Percentiles rank a stretch among this genome's conserved stretches.
Evolutionary conservation across 257 asterid species (phyloP).

Genomic region (Paulownia fortunei): DNA sequence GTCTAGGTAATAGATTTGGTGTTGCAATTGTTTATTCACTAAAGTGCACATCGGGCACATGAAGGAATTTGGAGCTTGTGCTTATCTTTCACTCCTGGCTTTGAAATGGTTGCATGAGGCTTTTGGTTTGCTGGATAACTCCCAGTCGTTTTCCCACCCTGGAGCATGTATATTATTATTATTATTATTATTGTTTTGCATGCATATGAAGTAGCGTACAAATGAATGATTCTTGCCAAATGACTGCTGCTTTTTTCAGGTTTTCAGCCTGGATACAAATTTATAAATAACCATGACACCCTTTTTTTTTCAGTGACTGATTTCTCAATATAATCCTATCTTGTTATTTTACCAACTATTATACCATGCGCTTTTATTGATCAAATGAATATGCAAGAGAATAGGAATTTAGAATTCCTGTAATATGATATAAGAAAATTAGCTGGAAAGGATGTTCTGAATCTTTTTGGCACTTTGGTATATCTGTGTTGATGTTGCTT

Average conservation of each 20-base stretch:
- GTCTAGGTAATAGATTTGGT: not conserved
- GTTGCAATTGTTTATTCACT: not conserved
- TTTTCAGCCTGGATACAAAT: not conserved
- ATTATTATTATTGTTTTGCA: not conserved
- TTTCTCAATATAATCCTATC: not conserved
- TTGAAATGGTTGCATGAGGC: slow-evolving; percentile 19
- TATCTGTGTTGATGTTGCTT: not conserved
- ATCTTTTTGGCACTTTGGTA: not conserved
- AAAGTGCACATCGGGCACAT: not conserved
- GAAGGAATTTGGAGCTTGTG: not conserved
- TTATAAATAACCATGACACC: not conserved
- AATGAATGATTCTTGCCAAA: not conserved
- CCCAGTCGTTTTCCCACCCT: not conserved
- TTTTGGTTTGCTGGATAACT: not conserved
- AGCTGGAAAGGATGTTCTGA: slow-evolving; percentile 18
- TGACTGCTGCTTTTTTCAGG: not conserved
- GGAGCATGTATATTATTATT: not conserved
- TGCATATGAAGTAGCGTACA: not conserved
- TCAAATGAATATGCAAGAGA: slow-evolving; percentile 10
- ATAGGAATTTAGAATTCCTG: slow-evolving; percentile 1
- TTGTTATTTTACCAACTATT: not conserved
- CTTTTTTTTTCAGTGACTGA: not conserved
- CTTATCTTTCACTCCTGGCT: not conserved
- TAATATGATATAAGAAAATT: slow-evolving; percentile 7
- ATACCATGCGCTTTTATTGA: not conserved